Evolutionary conservation across 495 filamentous ascomycete species (phyloP), one percentile per base, ranked within the genome.

Genomic region (Penicillium fimorum): DNA sequence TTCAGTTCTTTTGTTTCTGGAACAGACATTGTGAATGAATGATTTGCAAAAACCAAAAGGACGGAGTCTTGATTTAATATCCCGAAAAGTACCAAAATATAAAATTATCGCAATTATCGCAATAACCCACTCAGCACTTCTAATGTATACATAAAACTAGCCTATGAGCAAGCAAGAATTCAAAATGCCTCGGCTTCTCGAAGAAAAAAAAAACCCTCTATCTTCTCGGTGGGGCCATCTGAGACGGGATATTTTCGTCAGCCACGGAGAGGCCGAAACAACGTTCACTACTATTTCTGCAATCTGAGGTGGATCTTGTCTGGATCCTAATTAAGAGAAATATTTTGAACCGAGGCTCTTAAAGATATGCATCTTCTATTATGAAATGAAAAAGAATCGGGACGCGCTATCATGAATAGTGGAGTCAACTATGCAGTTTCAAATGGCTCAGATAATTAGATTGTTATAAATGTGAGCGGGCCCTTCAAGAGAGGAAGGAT

Each of bases 1-100:
- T 65, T 51, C 1, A 56, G 56, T 47, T 63, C 60, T 47, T 51
- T 58, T 15, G 55, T 53, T 44, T 63, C 60, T 47, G 59, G 40
- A 45, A 38, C 11, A 2, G 55, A n/a, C 62, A 64, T 64, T 30
- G 17, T 29, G 32, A 29, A 38, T 22, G 22, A 35, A 29, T 12
- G 27, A 51, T 20, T n/a, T 30, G 30, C 35, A 35, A 5, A 47
- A 24, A 35, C 22, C 5, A 47, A 57, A 51, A 46, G 17, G 29
- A 46, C 9, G 2, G 20, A 12, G 12, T 49, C 18, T 25, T 5
- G 22, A 20, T 20, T 52, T 52, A 43, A 33, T 42, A 52, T 15
- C 13, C 13, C 27, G 1, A 27, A 32, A n/a, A 32, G 27, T 18
- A 18, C 8, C 15, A 8, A 6, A 15, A 32, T 4, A 24, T 25